Evolutionary conservation across 179 eudicot genomes (phyloP), one percentile per base, ranked within the genome.

Genomic region (Heliamphora pulchella): DNA sequence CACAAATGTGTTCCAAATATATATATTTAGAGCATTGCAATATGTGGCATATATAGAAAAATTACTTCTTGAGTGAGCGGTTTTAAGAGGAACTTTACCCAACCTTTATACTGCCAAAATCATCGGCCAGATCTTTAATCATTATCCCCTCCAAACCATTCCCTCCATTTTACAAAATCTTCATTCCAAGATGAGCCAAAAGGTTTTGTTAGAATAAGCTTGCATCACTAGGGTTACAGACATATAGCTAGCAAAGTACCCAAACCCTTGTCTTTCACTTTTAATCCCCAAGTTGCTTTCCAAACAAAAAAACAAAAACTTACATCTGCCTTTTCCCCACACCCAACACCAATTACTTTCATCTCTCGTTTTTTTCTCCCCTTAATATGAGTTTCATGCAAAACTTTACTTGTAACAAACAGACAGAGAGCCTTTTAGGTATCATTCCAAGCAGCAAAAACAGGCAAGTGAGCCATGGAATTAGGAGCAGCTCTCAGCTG

Each of bases 361-460:
- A 48, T 7, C 0, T 6, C 63, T 48, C 61, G 5, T 54, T 77
- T 8, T 71, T 48, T 71, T 55, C 20, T 31, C 31, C 31, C 31
- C 31, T 31, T 31, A 31, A 31, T 31, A 31, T 31, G 31, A 31
- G 31, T 31, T 31, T 55, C 83, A 80, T 78, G 78, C 77, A 77
- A 78, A 78, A 51, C 53, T 14, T 11, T 9, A 41, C 81, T 71
- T 4, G 59, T n/a, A 70, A 77, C 10, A 77, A 53, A 54, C 58
- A 54, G 8, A 54, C 13, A 54, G 10, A 67, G 62, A 0, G 0
- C 3, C 17, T 5, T 76, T 68, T 78, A 86, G 69, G 87, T 80
- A 77, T 90, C 91, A 76, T 78, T 84, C 94, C 95, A 92, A 15
- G 91, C 89, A 47, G 92, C 91, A 85, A 90, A 92, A 17, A 88